Conservation (phyloP, 208 protist species). For the Trypanosoma conorhini region DNA sequence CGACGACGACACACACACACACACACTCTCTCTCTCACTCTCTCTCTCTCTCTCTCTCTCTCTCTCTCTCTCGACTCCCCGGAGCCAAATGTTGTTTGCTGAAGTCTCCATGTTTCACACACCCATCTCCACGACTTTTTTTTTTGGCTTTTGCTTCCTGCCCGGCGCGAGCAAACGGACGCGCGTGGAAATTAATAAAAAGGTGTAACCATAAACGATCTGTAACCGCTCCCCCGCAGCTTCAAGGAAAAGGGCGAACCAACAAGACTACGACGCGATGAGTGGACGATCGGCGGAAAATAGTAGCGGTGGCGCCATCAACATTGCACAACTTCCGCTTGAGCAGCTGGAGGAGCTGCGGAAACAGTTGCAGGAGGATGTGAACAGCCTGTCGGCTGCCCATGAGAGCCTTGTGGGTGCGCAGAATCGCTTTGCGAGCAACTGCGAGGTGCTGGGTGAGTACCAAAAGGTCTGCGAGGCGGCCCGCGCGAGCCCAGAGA, state of each 20-base stretch:
- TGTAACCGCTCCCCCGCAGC: neutral
- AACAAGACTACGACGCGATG: constrained; percentile 6
- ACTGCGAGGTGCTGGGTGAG: constrained; percentile 68
- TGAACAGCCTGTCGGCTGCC: constrained; percentile 69
- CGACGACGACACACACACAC: neutral
- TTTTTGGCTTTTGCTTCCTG: constrained; percentile 3
- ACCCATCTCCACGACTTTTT: neutral
- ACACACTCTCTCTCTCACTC: neutral
- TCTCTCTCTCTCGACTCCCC: neutral
- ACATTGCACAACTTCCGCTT: constrained; percentile 75
- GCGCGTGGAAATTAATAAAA: neutral
- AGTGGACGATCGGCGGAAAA: constrained; percentile 5
- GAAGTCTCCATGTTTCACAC: neutral
- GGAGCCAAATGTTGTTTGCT: neutral
- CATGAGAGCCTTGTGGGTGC: constrained; percentile 81
- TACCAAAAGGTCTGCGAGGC: constrained; percentile 62
- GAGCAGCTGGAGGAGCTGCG: constrained; percentile 90
- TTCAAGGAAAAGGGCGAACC: neutral
- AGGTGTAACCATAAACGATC: neutral
- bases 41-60: constrained; percentile 15
- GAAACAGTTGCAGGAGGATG: constrained; percentile 83
- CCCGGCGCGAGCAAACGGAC: neutral
- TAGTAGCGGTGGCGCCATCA: constrained; percentile 29
- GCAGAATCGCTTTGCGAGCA: constrained; percentile 75
- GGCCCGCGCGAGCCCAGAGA: constrained; percentile 23